phyloP scores from a whole-genome alignment of 768 basidiomycete genomes.

The Leucocoprinus birnbaumii region DNA sequence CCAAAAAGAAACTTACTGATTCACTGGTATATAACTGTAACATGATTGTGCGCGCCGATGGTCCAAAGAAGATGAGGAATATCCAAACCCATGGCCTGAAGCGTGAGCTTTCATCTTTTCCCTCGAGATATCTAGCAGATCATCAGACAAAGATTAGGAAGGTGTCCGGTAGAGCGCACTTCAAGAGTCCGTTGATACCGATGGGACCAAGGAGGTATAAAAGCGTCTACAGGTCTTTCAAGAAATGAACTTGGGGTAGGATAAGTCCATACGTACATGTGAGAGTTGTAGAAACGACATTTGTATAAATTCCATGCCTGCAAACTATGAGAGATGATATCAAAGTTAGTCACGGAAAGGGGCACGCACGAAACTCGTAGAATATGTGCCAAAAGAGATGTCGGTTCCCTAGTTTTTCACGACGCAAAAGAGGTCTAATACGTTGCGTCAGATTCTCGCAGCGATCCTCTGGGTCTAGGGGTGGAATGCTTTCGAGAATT shows the following conservation, averaged over 20 bases:
- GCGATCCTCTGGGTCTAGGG: slow-evolving; percentile 58
- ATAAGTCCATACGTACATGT: slow-evolving; percentile 26
- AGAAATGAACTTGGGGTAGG: too few relatives aligned
- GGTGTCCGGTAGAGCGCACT: slow-evolving; percentile 8
- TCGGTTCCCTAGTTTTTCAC: background rate
- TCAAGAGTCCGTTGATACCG: slow-evolving; percentile 38
- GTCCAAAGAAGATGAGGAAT: background rate
- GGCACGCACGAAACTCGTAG: background rate
- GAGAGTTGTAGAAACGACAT: background rate
- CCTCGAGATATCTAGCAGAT: slow-evolving; percentile 52
- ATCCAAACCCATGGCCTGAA: slow-evolving; percentile 75
- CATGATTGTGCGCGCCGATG: slow-evolving; percentile 32
- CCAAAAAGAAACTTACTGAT: slow-evolving; percentile 34
- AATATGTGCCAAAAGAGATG: background rate
- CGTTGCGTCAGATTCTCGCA: slow-evolving; percentile 18
- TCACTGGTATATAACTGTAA: slow-evolving; percentile 52
- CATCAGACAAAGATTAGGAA: background rate
- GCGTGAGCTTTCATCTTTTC: slow-evolving; percentile 38
- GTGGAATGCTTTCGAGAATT: slow-evolving; percentile 56
- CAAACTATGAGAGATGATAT: background rate
- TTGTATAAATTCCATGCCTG: background rate
- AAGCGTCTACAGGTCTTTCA: slow-evolving; percentile 20
- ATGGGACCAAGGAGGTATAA: slow-evolving; percentile 32
- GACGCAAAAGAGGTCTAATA: background rate
- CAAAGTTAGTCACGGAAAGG: background rate